These are phyloP conservation scores for Arachis hypogaea DNA, from an alignment of 306 rosid genomes.

Conservation along the genomic window DNA sequence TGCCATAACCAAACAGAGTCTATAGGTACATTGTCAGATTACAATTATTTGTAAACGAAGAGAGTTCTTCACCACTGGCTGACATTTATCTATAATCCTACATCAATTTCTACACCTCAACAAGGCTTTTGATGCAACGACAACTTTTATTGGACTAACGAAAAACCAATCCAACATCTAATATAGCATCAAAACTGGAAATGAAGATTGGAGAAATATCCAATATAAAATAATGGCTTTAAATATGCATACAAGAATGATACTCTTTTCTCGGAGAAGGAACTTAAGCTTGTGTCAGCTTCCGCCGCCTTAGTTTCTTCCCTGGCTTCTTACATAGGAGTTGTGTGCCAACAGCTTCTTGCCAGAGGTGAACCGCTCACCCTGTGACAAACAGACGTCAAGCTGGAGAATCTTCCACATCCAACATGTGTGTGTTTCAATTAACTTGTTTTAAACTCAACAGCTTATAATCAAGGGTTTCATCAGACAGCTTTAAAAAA, in stretches of 20 bases:
- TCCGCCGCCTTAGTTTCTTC: conserved; percentile 54
- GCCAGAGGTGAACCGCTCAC: conserved; percentile 63
- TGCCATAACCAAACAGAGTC: no score
- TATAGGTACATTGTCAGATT: no score
- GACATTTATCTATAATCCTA: conserved; percentile 17
- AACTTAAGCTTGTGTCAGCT: conserved; percentile 14
- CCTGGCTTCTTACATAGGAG: conserved; percentile 74
- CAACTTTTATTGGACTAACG: conserved; percentile 34
- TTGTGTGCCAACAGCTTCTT: conserved; percentile 64
- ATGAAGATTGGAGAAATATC: conserved; percentile 15
- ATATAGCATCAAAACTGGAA: conserved; percentile 29
- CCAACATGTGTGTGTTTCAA: not conserved
- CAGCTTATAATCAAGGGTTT: no score
- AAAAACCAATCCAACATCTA: conserved; percentile 34
- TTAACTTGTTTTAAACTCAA: no score
- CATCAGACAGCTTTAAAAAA: no score
- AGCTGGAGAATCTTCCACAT: conserved; percentile 29
- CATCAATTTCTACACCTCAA: conserved; percentile 26
- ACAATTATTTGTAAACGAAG: no score
- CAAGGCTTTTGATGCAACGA: conserved; percentile 23
- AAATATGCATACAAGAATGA: conserved; percentile 22
- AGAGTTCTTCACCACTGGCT: not conserved
- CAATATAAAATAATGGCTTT: conserved; percentile 20
- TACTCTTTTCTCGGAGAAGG: conserved; percentile 32
- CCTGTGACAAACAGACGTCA: conserved; percentile 55